Evolutionary conservation across 768 basidiomycete species (phyloP).

Genomic region (Rhizopogon vinicolor): DNA sequence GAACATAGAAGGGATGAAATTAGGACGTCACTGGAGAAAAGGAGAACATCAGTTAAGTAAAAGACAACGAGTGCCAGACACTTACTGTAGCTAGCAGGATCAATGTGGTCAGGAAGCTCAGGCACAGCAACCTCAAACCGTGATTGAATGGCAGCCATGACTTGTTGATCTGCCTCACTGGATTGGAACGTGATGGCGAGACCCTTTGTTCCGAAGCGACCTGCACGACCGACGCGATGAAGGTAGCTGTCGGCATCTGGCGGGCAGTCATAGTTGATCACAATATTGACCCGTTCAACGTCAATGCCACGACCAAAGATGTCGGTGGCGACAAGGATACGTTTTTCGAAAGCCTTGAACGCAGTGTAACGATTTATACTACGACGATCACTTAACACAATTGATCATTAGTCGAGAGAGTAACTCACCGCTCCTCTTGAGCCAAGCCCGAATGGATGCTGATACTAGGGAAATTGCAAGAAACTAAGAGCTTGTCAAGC

Average conservation of each 20-base stretch:
- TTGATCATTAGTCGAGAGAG: neutral
- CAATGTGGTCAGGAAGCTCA: conserved; percentile 90
- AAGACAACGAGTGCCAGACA: conserved; percentile 12
- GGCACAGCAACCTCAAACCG: conserved; percentile 97
- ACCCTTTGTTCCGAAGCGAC: conserved; percentile 99
- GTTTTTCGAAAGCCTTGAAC: conserved; percentile 99
- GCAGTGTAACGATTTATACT: conserved; percentile 95
- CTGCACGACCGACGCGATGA: conserved; percentile 98
- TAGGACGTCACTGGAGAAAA: conserved; percentile 38
- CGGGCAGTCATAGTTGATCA: conserved; percentile 98
- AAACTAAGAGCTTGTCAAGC: conserved; percentile 90
- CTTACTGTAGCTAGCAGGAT: conserved; percentile 93
- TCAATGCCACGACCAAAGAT: conserved; percentile 99
- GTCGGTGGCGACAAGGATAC: conserved; percentile 97
- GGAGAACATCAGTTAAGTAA: conserved; percentile 1
- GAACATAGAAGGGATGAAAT: conserved; percentile 14
- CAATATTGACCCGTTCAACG: conserved; percentile 99
- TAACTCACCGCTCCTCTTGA: conserved; percentile 90
- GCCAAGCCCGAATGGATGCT: conserved; percentile 92
- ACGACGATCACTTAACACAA: conserved; percentile 4
- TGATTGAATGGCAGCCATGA: conserved; percentile 92
- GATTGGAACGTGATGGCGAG: conserved; percentile 97
- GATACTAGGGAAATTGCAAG: conserved; percentile 98
- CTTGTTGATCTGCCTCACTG: conserved; percentile 87
- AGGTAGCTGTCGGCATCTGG: conserved; percentile 97